A percentile compares a stretch with the other conserved stretches of the same genome.
phyloP scores from a whole-genome alignment of 352 stramenopile genomes.

The Pythium phragmiticola region DNA sequence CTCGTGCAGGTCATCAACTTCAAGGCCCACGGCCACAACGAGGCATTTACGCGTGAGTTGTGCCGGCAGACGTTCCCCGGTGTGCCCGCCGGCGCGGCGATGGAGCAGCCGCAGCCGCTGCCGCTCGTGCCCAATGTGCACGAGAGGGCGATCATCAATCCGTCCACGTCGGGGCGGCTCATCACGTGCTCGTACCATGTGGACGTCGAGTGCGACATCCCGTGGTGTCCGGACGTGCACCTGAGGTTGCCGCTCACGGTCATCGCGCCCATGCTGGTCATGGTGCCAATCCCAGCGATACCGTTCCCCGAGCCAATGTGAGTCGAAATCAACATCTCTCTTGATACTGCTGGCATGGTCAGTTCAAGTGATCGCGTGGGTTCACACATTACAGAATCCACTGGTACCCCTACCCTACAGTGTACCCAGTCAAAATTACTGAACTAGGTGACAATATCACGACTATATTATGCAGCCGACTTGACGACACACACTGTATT shows the following conservation, averaged over 20 bases:
- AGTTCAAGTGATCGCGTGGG: too few relatives aligned
- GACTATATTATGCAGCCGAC: too few relatives aligned
- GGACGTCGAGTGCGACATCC: constrained; percentile 42
- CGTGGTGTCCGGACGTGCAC: constrained; percentile 37
- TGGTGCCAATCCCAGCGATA: neutral
- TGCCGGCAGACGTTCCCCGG: constrained; percentile 26
- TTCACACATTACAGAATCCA: constrained; percentile 1
- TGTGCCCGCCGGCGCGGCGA: constrained; percentile 11
- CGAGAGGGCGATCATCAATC: constrained; percentile 24
- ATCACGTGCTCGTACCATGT: constrained; percentile 37
- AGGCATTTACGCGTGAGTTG: constrained; percentile 19
- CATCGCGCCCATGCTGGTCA: constrained; percentile 20
- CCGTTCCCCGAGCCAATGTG: constrained; percentile 1
- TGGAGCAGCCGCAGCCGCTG: constrained; percentile 30
- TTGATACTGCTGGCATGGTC: too few relatives aligned
- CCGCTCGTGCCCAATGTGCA: constrained; percentile 20
- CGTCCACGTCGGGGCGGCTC: constrained; percentile 30
- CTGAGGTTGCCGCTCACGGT: constrained; percentile 31
- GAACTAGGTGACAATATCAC: neutral
- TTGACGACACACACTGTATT: too few relatives aligned
- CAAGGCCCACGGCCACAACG: constrained; percentile 7
- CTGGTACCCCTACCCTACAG: constrained; percentile 8
- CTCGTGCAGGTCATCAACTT: constrained; percentile 34
- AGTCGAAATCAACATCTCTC: neutral
- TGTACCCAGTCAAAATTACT: neutral